phyloP scores from a whole-genome alignment of 2,329 filamentous ascomycete species.

The Ophiostoma sp. region DNA sequence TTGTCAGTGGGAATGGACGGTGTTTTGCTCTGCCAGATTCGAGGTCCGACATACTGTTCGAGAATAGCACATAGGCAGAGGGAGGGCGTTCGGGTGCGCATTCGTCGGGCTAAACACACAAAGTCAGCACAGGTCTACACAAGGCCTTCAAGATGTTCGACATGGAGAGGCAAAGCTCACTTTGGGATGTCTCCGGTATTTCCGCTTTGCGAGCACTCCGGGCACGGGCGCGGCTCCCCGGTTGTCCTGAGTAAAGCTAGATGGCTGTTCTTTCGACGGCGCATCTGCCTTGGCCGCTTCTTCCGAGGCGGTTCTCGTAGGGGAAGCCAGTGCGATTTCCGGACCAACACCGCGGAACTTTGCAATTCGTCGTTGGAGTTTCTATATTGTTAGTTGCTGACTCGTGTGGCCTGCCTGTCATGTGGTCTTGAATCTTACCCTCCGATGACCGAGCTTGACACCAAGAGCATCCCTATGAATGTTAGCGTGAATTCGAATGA shows the following conservation, averaged over 20 bases:
- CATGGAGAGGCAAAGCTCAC: constrained; percentile 30
- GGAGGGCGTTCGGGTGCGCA: constrained; percentile 74
- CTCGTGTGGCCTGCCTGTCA: neutral
- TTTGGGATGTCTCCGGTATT: constrained; percentile 74
- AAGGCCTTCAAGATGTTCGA: neutral
- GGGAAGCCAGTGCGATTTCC: constrained; percentile 47
- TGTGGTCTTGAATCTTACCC: constrained; percentile 48
- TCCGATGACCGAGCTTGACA: constrained; percentile 74
- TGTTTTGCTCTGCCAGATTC: neutral
- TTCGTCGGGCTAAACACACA: constrained; percentile 58
- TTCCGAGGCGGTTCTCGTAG: constrained; percentile 48
- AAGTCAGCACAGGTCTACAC: neutral
- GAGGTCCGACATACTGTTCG: constrained; percentile 56
- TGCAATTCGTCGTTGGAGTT: constrained; percentile 77
- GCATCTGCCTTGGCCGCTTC: constrained; percentile 50
- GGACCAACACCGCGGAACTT: constrained; percentile 62
- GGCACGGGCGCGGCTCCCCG: constrained; percentile 41
- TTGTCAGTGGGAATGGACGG: neutral
- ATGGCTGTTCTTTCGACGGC: constrained; percentile 25
- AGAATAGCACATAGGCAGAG: constrained; percentile 80
- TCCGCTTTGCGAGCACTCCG: constrained; percentile 56
- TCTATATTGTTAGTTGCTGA: constrained; percentile 43
- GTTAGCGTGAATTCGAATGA: neutral
- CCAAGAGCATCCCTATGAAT: constrained; percentile 59
- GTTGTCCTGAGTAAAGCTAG: constrained; percentile 36